Evolutionary conservation across 371 early-diverging fungal species (phyloP), one percentile per base, ranked within the genome.

Genomic region (Mortierella sp.): DNA sequence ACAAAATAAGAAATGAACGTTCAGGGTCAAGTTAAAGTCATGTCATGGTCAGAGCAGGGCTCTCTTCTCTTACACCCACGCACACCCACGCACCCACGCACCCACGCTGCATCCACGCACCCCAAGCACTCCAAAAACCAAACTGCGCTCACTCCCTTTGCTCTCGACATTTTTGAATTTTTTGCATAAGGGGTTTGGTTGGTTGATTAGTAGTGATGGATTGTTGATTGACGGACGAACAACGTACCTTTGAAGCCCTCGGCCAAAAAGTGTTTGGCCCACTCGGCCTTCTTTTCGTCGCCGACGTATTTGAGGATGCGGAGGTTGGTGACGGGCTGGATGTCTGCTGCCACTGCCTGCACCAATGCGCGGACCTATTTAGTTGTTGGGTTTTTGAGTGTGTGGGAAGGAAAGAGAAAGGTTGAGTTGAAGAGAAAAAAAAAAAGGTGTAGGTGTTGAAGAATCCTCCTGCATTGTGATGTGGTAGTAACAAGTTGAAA

Each of bases 241-340:
- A 43, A 71, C 41, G 16, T 88, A 94, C 95, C 93, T 24, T 89
- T 81, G 83, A 97, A 95, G 0, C 97, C 97, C 12, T 84, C 76
- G 1, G 84, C 73, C 49, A 97, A 91, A 84, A 92, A 92, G 44
- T 88, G 76, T 71, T 80, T 87, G 21, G 90, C 94, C 96, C 95
- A 96, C 60, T 93, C 96, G 43, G 49, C 83, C 78, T 88, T 91
- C 54, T 90, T 91, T 72, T 90, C 89, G 0, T 92, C 91, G 8
- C 87, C 92, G 24, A 93, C 89, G 68, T 93, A 89, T 32, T 91
- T 87, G 70, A 96, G 79, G 0, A 98, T 93, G n/a, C 92, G 84
- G 74, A 96, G 81, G 87, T 98, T 98, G 81, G 97, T 96, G 56
- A 97, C 76, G 4, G 99, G 99, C 83, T 97, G 98, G 70, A 94